Conservation (phyloP, 2,329 filamentous ascomycete genomes). For the Pestalotiopsis sp. region DNA sequence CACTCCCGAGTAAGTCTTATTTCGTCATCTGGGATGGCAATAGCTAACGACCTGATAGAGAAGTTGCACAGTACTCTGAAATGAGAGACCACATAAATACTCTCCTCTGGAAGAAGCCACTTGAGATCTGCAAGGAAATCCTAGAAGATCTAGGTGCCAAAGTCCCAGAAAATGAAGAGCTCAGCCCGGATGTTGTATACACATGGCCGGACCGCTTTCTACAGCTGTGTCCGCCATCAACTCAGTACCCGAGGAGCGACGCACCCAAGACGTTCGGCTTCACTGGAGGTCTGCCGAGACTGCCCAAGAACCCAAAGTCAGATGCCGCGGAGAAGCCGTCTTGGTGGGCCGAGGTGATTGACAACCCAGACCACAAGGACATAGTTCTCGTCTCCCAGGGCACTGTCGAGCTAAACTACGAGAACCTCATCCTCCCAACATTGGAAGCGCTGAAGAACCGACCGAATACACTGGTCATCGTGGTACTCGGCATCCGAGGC, state of each 20-base stretch:
- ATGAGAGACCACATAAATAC: not conserved
- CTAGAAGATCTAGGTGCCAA: conserved; percentile 2
- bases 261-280: conserved; percentile 9
- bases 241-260: conserved; percentile 14
- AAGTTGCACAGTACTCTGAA: conserved; percentile 13
- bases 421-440: conserved; percentile 37
- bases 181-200: conserved; percentile 2
- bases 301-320: not conserved
- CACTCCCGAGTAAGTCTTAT: conserved; percentile 3
- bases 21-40: not conserved
- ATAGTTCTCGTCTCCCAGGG: conserved; percentile 40
- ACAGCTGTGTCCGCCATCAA: conserved; percentile 14
- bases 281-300: conserved; percentile 2
- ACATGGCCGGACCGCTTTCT: conserved; percentile 14
- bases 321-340: not conserved
- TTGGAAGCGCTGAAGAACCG: conserved; percentile 35
- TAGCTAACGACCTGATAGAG: conserved; percentile 3
- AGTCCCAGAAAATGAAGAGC: not conserved
- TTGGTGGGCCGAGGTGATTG: conserved; percentile 12
- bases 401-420: conserved; percentile 31
- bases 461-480: conserved; percentile 36
- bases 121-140: not conserved
- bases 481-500: conserved; percentile 2
- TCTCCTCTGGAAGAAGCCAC: not conserved
- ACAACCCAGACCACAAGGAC: conserved; percentile 23